A percentile compares a stretch with the other conserved stretches of the same genome.
These are phyloP conservation scores for Salix suchowensis DNA, from an alignment of 345 rosid species.

Conservation along the genomic window DNA sequence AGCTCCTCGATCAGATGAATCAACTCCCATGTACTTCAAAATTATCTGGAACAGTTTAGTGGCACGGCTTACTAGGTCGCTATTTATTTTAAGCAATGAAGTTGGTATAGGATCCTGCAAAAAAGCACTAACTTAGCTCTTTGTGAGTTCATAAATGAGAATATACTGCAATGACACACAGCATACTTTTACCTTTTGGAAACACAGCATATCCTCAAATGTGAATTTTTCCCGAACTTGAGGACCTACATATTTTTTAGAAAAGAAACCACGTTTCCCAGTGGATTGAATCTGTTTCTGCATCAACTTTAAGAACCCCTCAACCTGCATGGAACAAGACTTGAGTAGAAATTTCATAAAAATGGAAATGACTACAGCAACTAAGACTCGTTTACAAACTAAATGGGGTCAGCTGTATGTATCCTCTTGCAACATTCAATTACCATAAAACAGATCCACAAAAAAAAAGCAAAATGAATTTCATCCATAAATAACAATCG, in stretches of 20 bases:
- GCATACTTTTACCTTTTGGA: constrained; percentile 63
- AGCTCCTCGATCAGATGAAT: constrained; percentile 69
- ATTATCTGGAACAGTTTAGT: constrained; percentile 79
- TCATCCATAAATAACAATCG: neutral
- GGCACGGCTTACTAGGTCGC: constrained; percentile 79
- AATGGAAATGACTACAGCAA: neutral
- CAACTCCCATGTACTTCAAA: constrained; percentile 88
- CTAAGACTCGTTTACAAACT: neutral
- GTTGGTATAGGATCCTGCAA: constrained; percentile 92
- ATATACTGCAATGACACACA: neutral
- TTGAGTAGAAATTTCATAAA: constrained; percentile 1
- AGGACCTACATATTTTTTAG: constrained; percentile 64
- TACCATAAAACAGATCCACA: neutral
- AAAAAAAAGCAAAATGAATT: neutral
- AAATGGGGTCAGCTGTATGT: neutral
- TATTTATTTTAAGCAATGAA: constrained; percentile 75
- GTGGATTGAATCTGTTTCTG: constrained; percentile 90
- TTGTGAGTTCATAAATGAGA: neutral
- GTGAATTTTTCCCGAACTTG: constrained; percentile 79
- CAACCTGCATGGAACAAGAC: constrained; percentile 47
- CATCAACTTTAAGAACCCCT: constrained; percentile 84
- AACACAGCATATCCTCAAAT: constrained; percentile 94
- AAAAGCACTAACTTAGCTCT: constrained; percentile 13
- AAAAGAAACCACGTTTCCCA: constrained; percentile 86
- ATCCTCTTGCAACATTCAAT: neutral